These are phyloP conservation scores for Aspergillus avenaceus DNA, from an alignment of 495 filamentous ascomycete genomes.

Conservation along the genomic window DNA sequence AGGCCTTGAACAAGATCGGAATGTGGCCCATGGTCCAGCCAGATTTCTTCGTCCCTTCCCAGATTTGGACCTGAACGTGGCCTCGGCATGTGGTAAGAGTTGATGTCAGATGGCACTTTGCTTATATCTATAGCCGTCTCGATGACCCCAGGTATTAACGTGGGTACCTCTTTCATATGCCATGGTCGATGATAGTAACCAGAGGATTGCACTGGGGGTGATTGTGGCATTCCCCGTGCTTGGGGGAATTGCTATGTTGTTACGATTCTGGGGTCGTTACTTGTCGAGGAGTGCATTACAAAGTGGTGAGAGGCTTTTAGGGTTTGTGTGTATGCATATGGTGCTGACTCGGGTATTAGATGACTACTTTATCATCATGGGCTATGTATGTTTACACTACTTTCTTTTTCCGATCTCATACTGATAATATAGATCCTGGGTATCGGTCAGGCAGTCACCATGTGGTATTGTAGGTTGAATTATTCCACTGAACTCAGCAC, in stretches of 20 bases:
- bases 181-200: constrained; percentile 24
- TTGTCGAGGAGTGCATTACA: constrained; percentile 29
- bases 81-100: background rate
- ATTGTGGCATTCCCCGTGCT: constrained; percentile 45
- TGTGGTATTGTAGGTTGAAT: constrained; percentile 26
- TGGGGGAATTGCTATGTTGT: constrained; percentile 36
- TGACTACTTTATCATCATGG: constrained; percentile 18
- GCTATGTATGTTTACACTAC: constrained; percentile 16
- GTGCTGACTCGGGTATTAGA: constrained; percentile 18
- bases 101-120: too few relatives aligned
- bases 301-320: constrained; percentile 24
- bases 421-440: constrained; percentile 16
- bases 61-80: background rate
- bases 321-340: constrained; percentile 26
- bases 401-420: background rate
- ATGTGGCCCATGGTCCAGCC: background rate
- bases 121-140: too few relatives aligned
- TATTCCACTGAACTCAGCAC: background rate
- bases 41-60: background rate
- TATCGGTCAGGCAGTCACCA: constrained; percentile 20
- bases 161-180: background rate
- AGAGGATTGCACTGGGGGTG: constrained; percentile 41
- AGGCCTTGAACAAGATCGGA: background rate
- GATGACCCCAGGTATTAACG: background rate
- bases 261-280: constrained; percentile 41